Conservation (phyloP, 768 basidiomycete species). For the Mycena leptocephala region DNA sequence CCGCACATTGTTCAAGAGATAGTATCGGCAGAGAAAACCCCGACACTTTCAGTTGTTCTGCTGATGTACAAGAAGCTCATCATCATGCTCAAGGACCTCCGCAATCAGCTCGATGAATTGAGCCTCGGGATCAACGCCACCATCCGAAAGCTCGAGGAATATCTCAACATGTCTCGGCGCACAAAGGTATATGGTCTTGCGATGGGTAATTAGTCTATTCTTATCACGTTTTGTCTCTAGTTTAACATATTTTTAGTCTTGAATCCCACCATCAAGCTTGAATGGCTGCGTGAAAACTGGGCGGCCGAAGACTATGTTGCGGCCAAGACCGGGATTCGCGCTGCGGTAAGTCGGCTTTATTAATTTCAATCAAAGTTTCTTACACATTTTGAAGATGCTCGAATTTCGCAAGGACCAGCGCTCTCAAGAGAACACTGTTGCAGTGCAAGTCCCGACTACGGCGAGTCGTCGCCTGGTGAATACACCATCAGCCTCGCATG, state of each 20-base stretch:
- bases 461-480: background rate
- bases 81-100: slow-evolving; percentile 26
- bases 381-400: background rate
- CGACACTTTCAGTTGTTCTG: slow-evolving; percentile 46
- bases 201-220: slow-evolving; percentile 32
- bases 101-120: slow-evolving; percentile 4
- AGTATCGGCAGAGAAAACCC: slow-evolving; percentile 47
- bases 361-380: background rate
- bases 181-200: slow-evolving; percentile 36
- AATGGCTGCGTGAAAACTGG: slow-evolving; percentile 16
- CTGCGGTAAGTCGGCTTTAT: background rate
- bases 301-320: background rate
- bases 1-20: slow-evolving; percentile 45
- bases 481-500: background rate
- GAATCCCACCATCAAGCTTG: slow-evolving; percentile 36
- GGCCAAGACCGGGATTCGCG: background rate
- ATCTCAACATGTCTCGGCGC: slow-evolving; percentile 26
- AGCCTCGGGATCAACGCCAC: slow-evolving; percentile 29
- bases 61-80: slow-evolving; percentile 48
- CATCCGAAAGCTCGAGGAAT: slow-evolving; percentile 39
- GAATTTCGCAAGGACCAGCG: slow-evolving; percentile 19
- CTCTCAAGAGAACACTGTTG: background rate
- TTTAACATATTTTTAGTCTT: slow-evolving; percentile 19
- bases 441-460: background rate
- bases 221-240: no score